These are phyloP conservation scores for Hypoxylon sp. DNA, from an alignment of 2,329 filamentous ascomycete genomes.

Conservation along the genomic window DNA sequence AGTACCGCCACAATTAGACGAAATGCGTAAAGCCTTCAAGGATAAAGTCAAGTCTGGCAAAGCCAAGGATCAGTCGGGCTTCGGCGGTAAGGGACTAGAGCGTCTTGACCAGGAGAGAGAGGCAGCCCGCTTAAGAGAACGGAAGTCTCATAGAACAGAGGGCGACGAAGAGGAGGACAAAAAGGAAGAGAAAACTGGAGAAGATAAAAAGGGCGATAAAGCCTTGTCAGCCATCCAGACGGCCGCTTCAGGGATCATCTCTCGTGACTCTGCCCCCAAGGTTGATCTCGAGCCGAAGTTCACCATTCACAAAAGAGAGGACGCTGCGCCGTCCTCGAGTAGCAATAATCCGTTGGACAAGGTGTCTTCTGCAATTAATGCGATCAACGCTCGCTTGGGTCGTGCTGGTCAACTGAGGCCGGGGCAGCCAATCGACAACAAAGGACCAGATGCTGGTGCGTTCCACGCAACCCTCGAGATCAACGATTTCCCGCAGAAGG, in stretches of 20 bases:
- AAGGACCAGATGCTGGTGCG: constrained; percentile 94
- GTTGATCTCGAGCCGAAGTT: constrained; percentile 71
- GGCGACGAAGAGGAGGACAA: constrained; percentile 83
- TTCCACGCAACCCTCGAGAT: constrained; percentile 98
- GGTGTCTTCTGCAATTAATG: constrained; percentile 89
- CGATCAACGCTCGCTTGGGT: constrained; percentile 91
- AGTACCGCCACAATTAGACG: constrained; percentile 78
- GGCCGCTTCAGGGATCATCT: constrained; percentile 70
- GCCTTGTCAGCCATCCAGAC: constrained; percentile 76
- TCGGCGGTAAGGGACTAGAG: constrained; percentile 95
- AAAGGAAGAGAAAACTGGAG: constrained; percentile 78
- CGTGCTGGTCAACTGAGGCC: constrained; percentile 90
- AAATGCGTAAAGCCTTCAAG: constrained; percentile 80
- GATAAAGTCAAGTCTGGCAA: constrained; percentile 95
- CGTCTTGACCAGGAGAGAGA: constrained; percentile 92
- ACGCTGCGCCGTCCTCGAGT: constrained; percentile 60
- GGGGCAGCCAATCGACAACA: constrained; percentile 97
- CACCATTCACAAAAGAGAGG: constrained; percentile 79
- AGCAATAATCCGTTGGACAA: constrained; percentile 82
- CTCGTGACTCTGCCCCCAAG: constrained; percentile 65
- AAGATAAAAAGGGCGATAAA: constrained; percentile 79
- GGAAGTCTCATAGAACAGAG: constrained; percentile 90
- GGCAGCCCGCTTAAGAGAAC: constrained; percentile 86
- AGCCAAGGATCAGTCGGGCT: constrained; percentile 89
- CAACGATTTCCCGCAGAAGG: constrained; percentile 99